Evolutionary conservation across 2,329 filamentous ascomycete genomes (phyloP).

Genomic region (Sporothrix mexicana): DNA sequence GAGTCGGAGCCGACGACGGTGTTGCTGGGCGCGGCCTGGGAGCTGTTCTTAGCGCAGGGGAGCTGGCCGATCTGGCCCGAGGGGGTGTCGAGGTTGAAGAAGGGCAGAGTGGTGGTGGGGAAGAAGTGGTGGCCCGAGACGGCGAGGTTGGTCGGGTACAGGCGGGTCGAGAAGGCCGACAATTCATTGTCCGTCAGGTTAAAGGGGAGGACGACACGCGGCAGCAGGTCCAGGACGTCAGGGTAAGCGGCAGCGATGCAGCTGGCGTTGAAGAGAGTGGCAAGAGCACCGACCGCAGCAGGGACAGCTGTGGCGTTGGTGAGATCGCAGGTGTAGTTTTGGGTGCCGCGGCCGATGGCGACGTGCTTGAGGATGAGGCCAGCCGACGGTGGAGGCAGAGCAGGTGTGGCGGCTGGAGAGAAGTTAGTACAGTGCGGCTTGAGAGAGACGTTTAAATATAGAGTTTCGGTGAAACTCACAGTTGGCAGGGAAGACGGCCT

Average conservation of each 20-base stretch:
- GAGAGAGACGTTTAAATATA: too few species aligned
- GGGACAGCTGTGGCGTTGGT: conserved; percentile 66
- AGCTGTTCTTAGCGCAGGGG: conserved; percentile 66
- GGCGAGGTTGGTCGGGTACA: conserved; percentile 64
- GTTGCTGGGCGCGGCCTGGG: conserved; percentile 65
- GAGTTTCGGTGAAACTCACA: conserved; percentile 54
- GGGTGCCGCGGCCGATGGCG: conserved; percentile 83
- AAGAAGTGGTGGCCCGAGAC: conserved; percentile 85
- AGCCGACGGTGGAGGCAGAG: conserved; percentile 57
- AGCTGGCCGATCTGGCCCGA: conserved; percentile 63
- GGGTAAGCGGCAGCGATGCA: conserved; percentile 76
- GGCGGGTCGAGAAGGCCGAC: conserved; percentile 43
- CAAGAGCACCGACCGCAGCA: conserved; percentile 72
- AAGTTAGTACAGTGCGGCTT: background rate
- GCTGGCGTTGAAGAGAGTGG: conserved; percentile 85
- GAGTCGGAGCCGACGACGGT: conserved; percentile 58
- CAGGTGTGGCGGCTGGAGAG: conserved; percentile 34
- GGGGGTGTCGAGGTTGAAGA: conserved; percentile 76
- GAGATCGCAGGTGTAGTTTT: conserved; percentile 88
- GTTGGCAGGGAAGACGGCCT: conserved; percentile 57
- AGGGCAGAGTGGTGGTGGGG: conserved; percentile 67
- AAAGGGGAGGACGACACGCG: conserved; percentile 71
- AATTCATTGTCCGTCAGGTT: conserved; percentile 52
- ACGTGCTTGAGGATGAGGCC: conserved; percentile 75
- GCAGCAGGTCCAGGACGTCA: conserved; percentile 67